phyloP scores from a whole-genome alignment of 495 filamentous ascomycete genomes.

The Friedmanniomyces simplex region DNA sequence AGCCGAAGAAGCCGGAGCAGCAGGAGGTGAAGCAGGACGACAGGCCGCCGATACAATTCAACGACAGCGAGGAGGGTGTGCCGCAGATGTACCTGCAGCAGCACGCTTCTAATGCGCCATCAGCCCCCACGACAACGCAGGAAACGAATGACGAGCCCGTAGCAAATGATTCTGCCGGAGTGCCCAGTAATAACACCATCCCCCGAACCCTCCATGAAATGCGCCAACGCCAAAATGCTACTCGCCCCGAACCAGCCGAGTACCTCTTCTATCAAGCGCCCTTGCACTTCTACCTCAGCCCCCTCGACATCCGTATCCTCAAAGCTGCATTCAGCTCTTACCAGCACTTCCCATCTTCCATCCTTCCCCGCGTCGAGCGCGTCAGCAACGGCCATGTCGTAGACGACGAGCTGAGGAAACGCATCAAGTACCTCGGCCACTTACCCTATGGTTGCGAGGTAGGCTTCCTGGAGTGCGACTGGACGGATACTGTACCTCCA shows the following conservation, averaged over 20 bases:
- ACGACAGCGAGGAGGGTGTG: slow-evolving; percentile 35
- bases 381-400: slow-evolving; percentile 85
- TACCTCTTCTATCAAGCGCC: slow-evolving; percentile 89
- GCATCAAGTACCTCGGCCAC: slow-evolving; percentile 83
- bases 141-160: background rate
- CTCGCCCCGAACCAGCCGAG: slow-evolving; percentile 33
- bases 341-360: slow-evolving; percentile 71
- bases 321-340: slow-evolving; percentile 83
- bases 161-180: background rate
- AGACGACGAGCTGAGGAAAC: slow-evolving; percentile 77
- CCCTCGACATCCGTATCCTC: slow-evolving; percentile 90
- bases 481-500: slow-evolving; percentile 75
- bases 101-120: background rate
- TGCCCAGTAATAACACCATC: slow-evolving; percentile 19
- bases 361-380: slow-evolving; percentile 83
- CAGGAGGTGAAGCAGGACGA: slow-evolving; percentile 33
- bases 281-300: slow-evolving; percentile 83
- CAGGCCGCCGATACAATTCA: slow-evolving; percentile 40
- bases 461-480: slow-evolving; percentile 90
- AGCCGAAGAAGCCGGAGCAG: slow-evolving; percentile 38
- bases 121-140: background rate
- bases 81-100: slow-evolving; percentile 43
- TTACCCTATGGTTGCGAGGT: slow-evolving; percentile 89
- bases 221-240: slow-evolving; percentile 32
- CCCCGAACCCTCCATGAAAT: slow-evolving; percentile 28